phyloP scores from a whole-genome alignment of 768 basidiomycete species.

The Macrolepiota albuminosa region DNA sequence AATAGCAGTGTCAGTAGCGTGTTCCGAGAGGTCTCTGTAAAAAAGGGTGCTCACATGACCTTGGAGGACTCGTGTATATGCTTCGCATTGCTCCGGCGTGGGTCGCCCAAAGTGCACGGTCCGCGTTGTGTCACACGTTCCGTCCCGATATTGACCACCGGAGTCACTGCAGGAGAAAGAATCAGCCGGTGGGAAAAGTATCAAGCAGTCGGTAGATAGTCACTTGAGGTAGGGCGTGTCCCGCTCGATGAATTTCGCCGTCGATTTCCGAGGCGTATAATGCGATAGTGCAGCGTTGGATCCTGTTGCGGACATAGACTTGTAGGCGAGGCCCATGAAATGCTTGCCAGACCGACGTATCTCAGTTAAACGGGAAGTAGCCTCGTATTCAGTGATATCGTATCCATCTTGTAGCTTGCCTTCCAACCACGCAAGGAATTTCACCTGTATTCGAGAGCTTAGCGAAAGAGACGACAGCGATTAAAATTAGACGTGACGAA shows the following conservation, averaged over 20 bases:
- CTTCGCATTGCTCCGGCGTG: constrained; percentile 79
- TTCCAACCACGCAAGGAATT: constrained; percentile 92
- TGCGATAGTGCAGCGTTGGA: constrained; percentile 94
- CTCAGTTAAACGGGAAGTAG: constrained; percentile 77
- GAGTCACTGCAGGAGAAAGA: constrained; percentile 60
- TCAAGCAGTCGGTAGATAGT: constrained; percentile 23
- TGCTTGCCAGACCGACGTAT: constrained; percentile 66
- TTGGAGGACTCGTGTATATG: constrained; percentile 93
- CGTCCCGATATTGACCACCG: constrained; percentile 86
- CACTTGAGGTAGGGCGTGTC: constrained; percentile 88
- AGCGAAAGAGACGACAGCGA: constrained; percentile 8
- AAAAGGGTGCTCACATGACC: constrained; percentile 71
- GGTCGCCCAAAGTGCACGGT: constrained; percentile 88
- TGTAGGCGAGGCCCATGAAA: constrained; percentile 84
- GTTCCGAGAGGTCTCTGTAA: constrained; percentile 8
- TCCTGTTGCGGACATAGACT: constrained; percentile 86
- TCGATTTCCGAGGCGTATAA: constrained; percentile 72
- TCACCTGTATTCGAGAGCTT: constrained; percentile 34
- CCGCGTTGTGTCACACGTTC: constrained; percentile 82
- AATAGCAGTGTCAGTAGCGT: constrained; percentile 14
- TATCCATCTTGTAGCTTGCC: constrained; percentile 70
- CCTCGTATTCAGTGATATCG: constrained; percentile 89
- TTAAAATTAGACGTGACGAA: constrained; percentile 32
- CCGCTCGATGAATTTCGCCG: constrained; percentile 69
- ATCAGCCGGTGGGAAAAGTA: background rate